Base-by-base conservation (phyloP, 2,329 filamentous ascomycete genomes). In the Trichothecium sympodiale region DNA sequence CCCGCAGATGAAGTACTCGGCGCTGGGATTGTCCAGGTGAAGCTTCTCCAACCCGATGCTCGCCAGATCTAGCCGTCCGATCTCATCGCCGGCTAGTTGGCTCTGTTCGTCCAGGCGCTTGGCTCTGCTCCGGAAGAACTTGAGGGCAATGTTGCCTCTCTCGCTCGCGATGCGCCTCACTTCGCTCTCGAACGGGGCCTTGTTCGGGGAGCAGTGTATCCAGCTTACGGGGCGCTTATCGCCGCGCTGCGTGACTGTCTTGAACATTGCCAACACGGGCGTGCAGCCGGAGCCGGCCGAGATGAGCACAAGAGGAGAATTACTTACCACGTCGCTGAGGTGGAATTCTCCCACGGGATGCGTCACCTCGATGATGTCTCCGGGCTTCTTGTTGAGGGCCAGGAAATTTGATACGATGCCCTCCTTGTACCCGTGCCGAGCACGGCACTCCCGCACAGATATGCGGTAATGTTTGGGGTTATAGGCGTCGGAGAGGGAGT, bases 401-500 rank as follows among this genome's bases (percentile, higher is more conserved):
- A 87, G 62, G 29, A 80, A 60, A 50, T 83, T 85, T 34, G 79
- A 84, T 14, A 87, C 68, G 40, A 77, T 69, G 17, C 82, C 80
- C 0, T 75, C 71, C 46, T 75, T 65, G 15, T 57, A 3, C 60
- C 52, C 33, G 55, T 56, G 46, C 54, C 41, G 49, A 56, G 40
- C 49, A 4, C 75, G 77, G 3, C 60, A 53, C 48, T 85, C 79
- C 40, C 67, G 71, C 65, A 87, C 69, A 34, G 71, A 81, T 56
- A 86, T 78, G 20, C 82, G 73, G 56, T 83, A 82, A 54, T 77
- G 72, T 34, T 73, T 65, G 8, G 67, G 58, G 3, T 62, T 62
- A 3, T 77, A 79, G 34, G 71, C 65, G 43, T 84, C 79, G 47
- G 73, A 80, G 41, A 87, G 65, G 17, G 78, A 83, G 58, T 85